Conservation (phyloP, 352 stramenopile genomes). For the Phytophthora niederhauseri region DNA sequence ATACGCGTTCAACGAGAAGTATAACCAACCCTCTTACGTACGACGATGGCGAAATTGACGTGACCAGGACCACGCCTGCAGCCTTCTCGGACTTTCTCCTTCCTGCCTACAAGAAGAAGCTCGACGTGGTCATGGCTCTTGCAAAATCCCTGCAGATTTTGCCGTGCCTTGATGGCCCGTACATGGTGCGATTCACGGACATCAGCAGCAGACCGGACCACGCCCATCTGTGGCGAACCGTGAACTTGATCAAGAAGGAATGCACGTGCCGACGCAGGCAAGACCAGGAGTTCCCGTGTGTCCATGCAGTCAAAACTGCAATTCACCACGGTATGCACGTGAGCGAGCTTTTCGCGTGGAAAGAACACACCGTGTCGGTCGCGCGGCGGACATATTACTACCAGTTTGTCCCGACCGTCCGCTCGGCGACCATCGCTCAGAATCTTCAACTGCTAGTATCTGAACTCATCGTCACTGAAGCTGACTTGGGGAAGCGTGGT, state of each 20-base stretch:
- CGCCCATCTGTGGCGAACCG: conserved; percentile 4
- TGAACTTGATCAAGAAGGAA: conserved; percentile 9
- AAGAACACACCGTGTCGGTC: neutral
- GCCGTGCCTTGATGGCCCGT: conserved; percentile 1
- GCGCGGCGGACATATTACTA: neutral
- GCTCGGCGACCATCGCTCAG: neutral
- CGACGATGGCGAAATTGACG: no score
- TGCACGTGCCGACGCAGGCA: conserved; percentile 14
- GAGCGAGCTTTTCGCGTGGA: conserved; percentile 4
- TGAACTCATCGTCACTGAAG: neutral
- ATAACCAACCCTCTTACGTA: conserved; percentile 4
- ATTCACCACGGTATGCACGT: conserved; percentile 17
- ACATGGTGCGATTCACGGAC: conserved; percentile 11
- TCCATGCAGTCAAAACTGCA: conserved; percentile 12
- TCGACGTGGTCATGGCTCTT: neutral
- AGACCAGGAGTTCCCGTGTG: conserved; percentile 9
- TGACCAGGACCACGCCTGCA: no score
- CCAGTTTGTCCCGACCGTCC: neutral
- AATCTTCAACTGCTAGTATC: neutral
- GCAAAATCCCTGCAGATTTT: neutral
- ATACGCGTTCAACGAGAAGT: conserved; percentile 10
- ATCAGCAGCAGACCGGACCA: conserved; percentile 3
- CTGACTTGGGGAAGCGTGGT: neutral
- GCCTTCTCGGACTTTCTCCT: no score
- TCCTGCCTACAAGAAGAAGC: neutral